Evolutionary conservation across 2,329 filamentous ascomycete genomes (phyloP).

Genomic region (Alternaria ventricosa): DNA sequence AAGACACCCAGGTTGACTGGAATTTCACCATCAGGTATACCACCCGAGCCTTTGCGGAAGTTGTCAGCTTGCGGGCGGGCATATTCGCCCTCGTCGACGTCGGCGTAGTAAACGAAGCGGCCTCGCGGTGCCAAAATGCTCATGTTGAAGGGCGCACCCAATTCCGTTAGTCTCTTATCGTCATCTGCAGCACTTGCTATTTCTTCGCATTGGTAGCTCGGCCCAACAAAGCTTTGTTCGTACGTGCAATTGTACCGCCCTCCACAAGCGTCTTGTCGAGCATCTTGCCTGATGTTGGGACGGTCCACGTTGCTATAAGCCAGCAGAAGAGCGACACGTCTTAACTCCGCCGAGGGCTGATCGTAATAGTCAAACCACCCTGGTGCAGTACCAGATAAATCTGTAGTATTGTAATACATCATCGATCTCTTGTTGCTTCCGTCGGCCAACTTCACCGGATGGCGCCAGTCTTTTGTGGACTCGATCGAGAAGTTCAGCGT

Average conservation of each 20-base stretch:
- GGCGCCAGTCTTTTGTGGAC: slow-evolving; percentile 40
- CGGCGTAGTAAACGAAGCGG: slow-evolving; percentile 35
- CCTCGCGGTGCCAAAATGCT: slow-evolving; percentile 39
- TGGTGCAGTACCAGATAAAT: slow-evolving; percentile 15
- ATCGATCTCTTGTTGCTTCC: slow-evolving; percentile 35
- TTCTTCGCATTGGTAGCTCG: slow-evolving; percentile 43
- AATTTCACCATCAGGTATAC: slow-evolving; percentile 30
- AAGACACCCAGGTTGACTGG: slow-evolving; percentile 35
- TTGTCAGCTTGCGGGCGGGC: slow-evolving; percentile 29
- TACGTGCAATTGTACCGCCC: slow-evolving; percentile 46
- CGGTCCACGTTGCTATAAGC: slow-evolving; percentile 40
- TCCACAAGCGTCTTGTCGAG: slow-evolving; percentile 46
- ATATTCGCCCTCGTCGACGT: slow-evolving; percentile 41
- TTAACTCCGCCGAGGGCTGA: slow-evolving; percentile 39
- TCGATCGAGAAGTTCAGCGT: slow-evolving; percentile 42
- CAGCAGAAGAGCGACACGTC: slow-evolving; percentile 37
- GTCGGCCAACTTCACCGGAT: slow-evolving; percentile 32
- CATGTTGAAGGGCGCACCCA: slow-evolving; percentile 43
- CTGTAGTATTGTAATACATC: slow-evolving; percentile 47
- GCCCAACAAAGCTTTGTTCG: slow-evolving; percentile 36
- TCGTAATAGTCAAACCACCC: slow-evolving; percentile 48
- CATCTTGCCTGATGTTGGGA: slow-evolving; percentile 33
- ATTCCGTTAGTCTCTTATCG: slow-evolving; percentile 21
- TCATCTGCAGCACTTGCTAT: slow-evolving; percentile 32
- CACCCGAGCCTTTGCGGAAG: slow-evolving; percentile 35